Evolutionary conservation across 2,329 filamentous ascomycete species (phyloP), one percentile per base, ranked within the genome.

Genomic region (Biscogniauxia sp.): DNA sequence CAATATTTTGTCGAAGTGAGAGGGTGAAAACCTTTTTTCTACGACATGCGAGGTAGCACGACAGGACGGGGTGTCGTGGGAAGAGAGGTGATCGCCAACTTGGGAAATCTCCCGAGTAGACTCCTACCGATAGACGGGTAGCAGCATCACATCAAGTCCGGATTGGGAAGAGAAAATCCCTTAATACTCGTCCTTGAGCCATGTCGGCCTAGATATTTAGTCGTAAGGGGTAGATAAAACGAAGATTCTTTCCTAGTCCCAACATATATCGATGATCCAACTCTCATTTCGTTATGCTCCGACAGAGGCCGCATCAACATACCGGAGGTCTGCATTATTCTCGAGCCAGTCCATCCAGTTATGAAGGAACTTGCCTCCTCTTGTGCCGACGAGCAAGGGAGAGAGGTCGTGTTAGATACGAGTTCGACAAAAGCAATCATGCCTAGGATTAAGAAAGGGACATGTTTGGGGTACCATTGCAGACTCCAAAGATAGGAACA

Each of bases 291-390:
- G 50, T 73, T 68, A 72, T 59, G 66, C 59, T 23, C 68, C 68
- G 41, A 71, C 61, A 25, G 70, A 71, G 53, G 65, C 59, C 49
- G 87, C 72, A 72, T 95, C 90, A 2, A 94, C 92, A 76, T 97
- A 98, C 72, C 95, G 83, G 67, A 98, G 78, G 77, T 98, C 94
- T 7, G 93, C 90, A 70, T 96, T 81, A 65, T 97, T 92, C 75
- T 98, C 94, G 28, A 98, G 80, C 74, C 90, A 94, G 9, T 83
- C 85, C 91, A 97, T 97, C 95, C 94, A 98, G 63, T 83, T 83
- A 76, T 92, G 93, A 63, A 98, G 82, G 73, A 97, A 98, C 61
- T 82, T 82, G 75, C 91, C 93, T 23, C 93, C 93, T 76, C 92
- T 96, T 45, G 61, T 56, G 15, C 28, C 51, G 54, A 32, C 20